Evolutionary conservation across 306 rosid species (phyloP), one percentile per base, ranked within the genome.

Genomic region (Lathyrus oleraceus): DNA sequence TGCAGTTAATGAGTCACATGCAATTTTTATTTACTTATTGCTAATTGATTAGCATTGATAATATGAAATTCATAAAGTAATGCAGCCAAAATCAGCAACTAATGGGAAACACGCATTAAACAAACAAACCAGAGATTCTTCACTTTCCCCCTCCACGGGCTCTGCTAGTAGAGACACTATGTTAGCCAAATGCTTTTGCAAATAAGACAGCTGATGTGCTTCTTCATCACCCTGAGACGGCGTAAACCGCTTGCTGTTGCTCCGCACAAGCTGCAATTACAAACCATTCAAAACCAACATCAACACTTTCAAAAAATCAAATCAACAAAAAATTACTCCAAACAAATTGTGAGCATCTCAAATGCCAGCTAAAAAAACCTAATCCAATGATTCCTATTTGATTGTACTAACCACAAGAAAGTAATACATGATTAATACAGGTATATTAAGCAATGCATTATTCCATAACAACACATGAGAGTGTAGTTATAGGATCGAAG

Each of bases 191-290:
- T 95, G 99, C 82, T 95, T 95, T 81, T 89, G 96, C 81, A 95
- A 75, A 87, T 91, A 95, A 10, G 97, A 95, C 62, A 95, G 75
- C 75, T 95, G 99, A 85, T 95, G 97, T 19, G 96, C 88, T 88
- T 91, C 99, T 81, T 95, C 99, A 70, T 95, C 99, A 69, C 81
- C 70, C 83, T 89, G 99, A 4, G 97, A 95, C 52, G 99, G 99
- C 82, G 83, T 79, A 71, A 79, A 76, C 80, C 97, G 81, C 64
- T 97, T 85, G 73, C 91, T 95, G 77, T 95, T 95, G 97, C 99
- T 95, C 36, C 99, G 95, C 70, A 89, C 97, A 81, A 95, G 99
- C 99, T 95, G 91, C 73, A 82, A 74, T 97, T 86, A 88, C 73
- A 81, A 74, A 70, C 52, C 63, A 81, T 61, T 27, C 14, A 42